Conservation (phyloP, 2,329 filamentous ascomycete species). For the Furcasterigmium sp. region DNA sequence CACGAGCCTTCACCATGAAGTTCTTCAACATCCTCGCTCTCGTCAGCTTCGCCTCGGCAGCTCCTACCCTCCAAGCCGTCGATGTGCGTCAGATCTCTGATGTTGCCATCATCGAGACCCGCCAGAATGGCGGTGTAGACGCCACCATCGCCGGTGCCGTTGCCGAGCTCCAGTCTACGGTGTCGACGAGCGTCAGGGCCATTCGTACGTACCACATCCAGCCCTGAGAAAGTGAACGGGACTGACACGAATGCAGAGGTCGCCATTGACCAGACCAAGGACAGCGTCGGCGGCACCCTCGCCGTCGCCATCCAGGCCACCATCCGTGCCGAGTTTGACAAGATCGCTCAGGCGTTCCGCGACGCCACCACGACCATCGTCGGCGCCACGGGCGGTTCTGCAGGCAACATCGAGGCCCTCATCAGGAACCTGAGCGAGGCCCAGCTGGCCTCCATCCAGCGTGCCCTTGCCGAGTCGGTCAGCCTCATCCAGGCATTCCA, state of each 20-base stretch:
- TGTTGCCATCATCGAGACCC: background rate
- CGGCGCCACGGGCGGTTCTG: background rate
- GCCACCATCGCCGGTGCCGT: background rate
- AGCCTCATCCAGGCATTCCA: too few species aligned
- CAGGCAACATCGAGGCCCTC: background rate
- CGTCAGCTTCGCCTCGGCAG: slow-evolving; percentile 1
- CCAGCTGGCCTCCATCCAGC: background rate
- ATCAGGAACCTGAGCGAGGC: background rate
- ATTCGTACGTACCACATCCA: background rate
- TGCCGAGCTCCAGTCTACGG: background rate
- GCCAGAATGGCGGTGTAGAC: background rate
- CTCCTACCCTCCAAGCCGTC: background rate
- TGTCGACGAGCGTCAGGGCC: background rate
- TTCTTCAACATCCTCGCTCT: background rate
- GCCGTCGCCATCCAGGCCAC: slow-evolving; percentile 8
- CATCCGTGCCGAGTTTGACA: background rate
- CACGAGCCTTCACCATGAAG: background rate
- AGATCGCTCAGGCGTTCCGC: background rate
- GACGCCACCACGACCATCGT: background rate
- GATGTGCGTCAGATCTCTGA: too few species aligned
- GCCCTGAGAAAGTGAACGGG: background rate
- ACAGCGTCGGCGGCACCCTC: background rate
- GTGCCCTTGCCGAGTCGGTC: background rate
- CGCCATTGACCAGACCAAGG: background rate
- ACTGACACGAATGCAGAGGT: background rate